phyloP scores from a whole-genome alignment of 495 filamentous ascomycete species.

The Rostrohypoxylon terebratum region DNA sequence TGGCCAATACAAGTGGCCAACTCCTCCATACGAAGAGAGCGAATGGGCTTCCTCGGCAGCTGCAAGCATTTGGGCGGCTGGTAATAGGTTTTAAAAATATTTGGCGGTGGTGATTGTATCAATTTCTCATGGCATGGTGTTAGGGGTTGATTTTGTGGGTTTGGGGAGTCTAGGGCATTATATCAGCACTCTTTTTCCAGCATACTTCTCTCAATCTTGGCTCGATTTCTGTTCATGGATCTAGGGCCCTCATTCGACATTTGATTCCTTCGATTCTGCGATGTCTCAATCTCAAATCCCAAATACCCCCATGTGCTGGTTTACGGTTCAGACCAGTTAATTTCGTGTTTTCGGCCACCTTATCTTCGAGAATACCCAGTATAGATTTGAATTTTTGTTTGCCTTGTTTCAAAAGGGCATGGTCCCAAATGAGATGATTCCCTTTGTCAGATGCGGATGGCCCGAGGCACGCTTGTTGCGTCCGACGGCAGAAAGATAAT shows the following conservation, averaged over 20 bases:
- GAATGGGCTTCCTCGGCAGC: slow-evolving; percentile 88
- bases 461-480: slow-evolving; percentile 26
- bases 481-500: slow-evolving; percentile 32
- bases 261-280: slow-evolving; percentile 42
- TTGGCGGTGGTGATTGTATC: slow-evolving; percentile 42
- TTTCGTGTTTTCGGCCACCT: slow-evolving; percentile 47
- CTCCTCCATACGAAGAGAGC: slow-evolving; percentile 89
- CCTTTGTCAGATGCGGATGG: slow-evolving; percentile 49
- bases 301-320: slow-evolving; percentile 48
- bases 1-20: slow-evolving; percentile 84
- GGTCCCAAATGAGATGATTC: slow-evolving; percentile 46
- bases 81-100: slow-evolving; percentile 62
- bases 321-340: slow-evolving; percentile 41
- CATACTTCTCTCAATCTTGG: slow-evolving; percentile 48
- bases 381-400: slow-evolving; percentile 53
- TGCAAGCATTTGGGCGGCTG: slow-evolving; percentile 78
- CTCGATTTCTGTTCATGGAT: slow-evolving; percentile 48
- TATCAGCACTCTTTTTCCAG: slow-evolving; percentile 44
- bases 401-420: slow-evolving; percentile 42
- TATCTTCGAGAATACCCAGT: slow-evolving; percentile 57
- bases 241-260: slow-evolving; percentile 44
- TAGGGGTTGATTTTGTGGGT: slow-evolving; percentile 43
- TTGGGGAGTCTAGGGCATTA: slow-evolving; percentile 45
- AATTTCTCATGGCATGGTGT: slow-evolving; percentile 48
- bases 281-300: slow-evolving; percentile 50